Conservation (phyloP, 768 basidiomycete genomes). For the Antrodiella citrinella region DNA sequence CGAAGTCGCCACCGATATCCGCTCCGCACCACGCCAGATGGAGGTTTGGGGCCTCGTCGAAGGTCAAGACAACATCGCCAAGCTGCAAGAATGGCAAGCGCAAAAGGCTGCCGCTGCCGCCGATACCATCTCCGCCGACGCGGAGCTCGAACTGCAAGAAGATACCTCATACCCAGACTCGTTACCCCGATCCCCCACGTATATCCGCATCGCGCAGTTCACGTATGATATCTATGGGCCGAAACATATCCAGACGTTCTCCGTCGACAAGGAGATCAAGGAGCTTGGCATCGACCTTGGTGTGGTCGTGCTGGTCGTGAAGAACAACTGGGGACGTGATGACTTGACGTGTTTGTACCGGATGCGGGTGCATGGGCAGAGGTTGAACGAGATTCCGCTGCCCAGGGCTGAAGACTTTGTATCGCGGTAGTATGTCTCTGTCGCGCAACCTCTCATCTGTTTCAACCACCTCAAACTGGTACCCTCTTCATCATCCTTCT, state of each 20-base stretch:
- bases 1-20: conserved; percentile 76
- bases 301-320: conserved; percentile 70
- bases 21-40: conserved; percentile 77
- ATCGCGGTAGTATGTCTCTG: neutral
- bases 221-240: conserved; percentile 37
- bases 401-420: conserved; percentile 22
- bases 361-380: conserved; percentile 69
- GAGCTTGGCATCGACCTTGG: conserved; percentile 77
- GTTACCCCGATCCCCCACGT: conserved; percentile 21
- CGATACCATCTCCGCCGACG: conserved; percentile 15
- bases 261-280: conserved; percentile 44
- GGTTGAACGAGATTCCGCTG: conserved; percentile 32
- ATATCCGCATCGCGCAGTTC: conserved; percentile 38
- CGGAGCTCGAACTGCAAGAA: conserved; percentile 12
- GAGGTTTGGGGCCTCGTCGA: conserved; percentile 91
- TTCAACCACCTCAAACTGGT: conserved; percentile 6
- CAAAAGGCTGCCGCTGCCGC: conserved; percentile 29
- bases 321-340: conserved; percentile 80
- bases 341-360: conserved; percentile 88
- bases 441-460: neutral
- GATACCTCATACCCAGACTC: conserved; percentile 17
- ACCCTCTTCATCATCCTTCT: conserved; percentile 8
- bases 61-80: conserved; percentile 59
- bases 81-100: conserved; percentile 47
- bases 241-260: conserved; percentile 41